Base-by-base conservation (phyloP, 1,284 basidiomycete genomes). In the Ustilago shanxiensis region DNA sequence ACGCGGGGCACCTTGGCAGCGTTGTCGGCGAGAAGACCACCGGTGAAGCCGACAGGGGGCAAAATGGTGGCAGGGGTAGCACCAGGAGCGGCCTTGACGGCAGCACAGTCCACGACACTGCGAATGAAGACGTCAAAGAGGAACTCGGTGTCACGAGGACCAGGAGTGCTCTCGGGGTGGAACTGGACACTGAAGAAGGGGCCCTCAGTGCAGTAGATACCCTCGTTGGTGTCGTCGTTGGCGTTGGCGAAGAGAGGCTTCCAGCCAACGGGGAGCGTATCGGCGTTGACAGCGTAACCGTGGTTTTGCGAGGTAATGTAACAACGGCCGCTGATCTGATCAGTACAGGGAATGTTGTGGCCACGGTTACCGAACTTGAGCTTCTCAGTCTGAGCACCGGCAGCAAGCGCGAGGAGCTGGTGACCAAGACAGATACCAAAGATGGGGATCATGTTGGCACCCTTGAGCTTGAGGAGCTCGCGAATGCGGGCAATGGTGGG, bases 361-460 rank as follows among this genome's bases (percentile, higher is more conserved):
- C 97, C 97, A 79, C 97, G 93, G 87, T 99, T 99, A 64, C 97
- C 97, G 87, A 98, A 99, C 89, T 98, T 98, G 94, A 99, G 98
- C 88, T 99, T 99, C 56, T 92, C 93, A 9, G 97, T 99, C 72
- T 89, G 90, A 10, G 95, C 96, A 53, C 97, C 97, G 5, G 94
- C 93, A 45, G 97, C 97, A 64, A 98, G 91, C 6, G 95, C 95
- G 72, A 99, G 91, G 31, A 99, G 90, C 88, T 99, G 97, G 87
- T 99, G 97, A 55, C 97, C 97, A 45, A 99, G 91, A 89, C 97
- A 99, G 86, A 99, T 99, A 87, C 97, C 97, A 83, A 99, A 99
- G 84, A 99, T 93, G 37, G 97, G 97, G 54, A 90, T 90, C 78
- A 93, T 91, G 66, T 89, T 77, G 89, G 89, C 82, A 91, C 87